These are phyloP conservation scores for Blepharisma undulans DNA, from an alignment of 169 alveolate genomes.

Conservation along the genomic window DNA sequence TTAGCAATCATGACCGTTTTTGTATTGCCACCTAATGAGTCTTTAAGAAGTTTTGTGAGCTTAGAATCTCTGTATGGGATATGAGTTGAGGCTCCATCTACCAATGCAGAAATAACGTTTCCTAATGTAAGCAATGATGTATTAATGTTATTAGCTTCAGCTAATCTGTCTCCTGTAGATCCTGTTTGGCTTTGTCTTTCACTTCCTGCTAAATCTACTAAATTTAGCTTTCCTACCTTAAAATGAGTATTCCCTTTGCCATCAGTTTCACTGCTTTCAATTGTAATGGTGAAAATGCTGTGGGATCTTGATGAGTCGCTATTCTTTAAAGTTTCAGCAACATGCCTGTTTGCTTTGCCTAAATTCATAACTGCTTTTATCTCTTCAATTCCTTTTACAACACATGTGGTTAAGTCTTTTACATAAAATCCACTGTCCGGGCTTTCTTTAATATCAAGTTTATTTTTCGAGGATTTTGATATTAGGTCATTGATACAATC, in stretches of 20 bases:
- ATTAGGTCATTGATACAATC: conserved; percentile 88
- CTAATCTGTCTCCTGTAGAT: conserved; percentile 86
- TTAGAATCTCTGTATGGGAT: conserved; percentile 50
- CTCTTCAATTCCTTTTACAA: conserved; percentile 85
- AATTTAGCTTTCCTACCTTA: conserved; percentile 88
- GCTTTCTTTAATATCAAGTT: conserved; percentile 88
- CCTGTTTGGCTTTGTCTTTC: conserved; percentile 80
- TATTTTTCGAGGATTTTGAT: conserved; percentile 71
- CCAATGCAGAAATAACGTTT: conserved; percentile 91
- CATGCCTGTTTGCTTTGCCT: conserved; percentile 39
- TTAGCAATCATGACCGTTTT: conserved; percentile 93
- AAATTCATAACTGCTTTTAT: conserved; percentile 55
- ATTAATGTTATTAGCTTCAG: conserved; percentile 93
- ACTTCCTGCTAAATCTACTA: conserved; percentile 93
- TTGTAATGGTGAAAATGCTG: conserved; percentile 85
- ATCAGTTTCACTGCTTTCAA: conserved; percentile 78
- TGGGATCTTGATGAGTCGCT: conserved; percentile 88
- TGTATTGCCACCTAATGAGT: conserved; percentile 92
- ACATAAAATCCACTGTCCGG: conserved; percentile 90
- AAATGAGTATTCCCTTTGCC: conserved; percentile 65
- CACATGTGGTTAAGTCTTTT: conserved; percentile 86
- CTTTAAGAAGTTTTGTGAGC: conserved; percentile 42
- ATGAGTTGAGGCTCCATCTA: conserved; percentile 82
- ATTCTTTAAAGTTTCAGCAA: conserved; percentile 77
- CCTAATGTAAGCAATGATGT: conserved; percentile 92